Base-by-base conservation (phyloP, 73 alveolate genomes). In the Paramecium primaurelia region DNA sequence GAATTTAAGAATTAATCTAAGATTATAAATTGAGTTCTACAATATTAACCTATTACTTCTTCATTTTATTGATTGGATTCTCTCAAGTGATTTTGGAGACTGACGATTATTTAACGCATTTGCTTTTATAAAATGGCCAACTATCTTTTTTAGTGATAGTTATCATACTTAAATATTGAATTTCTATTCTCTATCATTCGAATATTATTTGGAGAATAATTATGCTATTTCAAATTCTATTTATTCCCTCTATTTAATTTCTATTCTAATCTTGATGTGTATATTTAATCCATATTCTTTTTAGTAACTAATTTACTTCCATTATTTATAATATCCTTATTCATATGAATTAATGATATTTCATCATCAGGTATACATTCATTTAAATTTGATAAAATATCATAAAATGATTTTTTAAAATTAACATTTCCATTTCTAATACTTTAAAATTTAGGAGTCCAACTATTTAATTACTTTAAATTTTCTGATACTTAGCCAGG, bases 141-240 rank as follows among this genome's bases (percentile, higher is more conserved):
- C 47, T 64, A 64, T 64, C 84, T 64, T 64, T 64, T 64, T 64
- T 64, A 64, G 84, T 64, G 84, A 64, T 64, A 64, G 84, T 64
- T 64, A 64, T 64, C 84, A 32, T 64, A 64, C 84, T 64, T 64
- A n/a, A 64, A 64, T 64, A 64, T 64, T 28, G 84, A 64, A 64
- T 64, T 64, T 34, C 47, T 64, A 28, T 64, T 64, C 11, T 64
- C 84, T 32, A 64, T 64, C 84, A 64, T 64, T 64, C 47, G 22
- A 64, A 64, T 64, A 34, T 64, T 64, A 28, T 64, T 64, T 28
- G 84, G 84, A 12, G 84, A 64, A 64, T 64, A 64, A 28, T 64
- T 64, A 64, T 64, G 84, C 3, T 64, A 64, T 64, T 64, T 64
- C 26, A 64, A 64, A 64, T 64, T 64, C 20, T 64, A 34, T 28